A percentile compares a stretch with the other conserved stretches of the same genome.
phyloP scores from a whole-genome alignment of 192 early-diverging fungal species.

The Coemansia pectinata region DNA sequence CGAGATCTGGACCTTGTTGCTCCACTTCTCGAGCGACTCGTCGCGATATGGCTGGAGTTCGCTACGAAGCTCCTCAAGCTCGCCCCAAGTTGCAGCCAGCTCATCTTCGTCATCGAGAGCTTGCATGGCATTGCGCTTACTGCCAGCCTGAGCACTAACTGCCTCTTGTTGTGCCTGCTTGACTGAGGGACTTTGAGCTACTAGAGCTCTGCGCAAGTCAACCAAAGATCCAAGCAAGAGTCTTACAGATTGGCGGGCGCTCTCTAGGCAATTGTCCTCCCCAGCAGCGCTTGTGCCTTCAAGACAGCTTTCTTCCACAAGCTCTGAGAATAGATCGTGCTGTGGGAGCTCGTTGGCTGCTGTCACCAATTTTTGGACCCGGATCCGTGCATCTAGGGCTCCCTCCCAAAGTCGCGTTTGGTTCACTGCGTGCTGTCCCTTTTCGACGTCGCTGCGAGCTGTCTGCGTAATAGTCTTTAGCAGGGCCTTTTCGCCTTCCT shows the following conservation, averaged over 20 bases:
- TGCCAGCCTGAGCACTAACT: background rate
- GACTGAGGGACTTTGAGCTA: slow-evolving; percentile 29
- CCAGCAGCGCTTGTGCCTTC: background rate
- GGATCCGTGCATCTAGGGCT: slow-evolving; percentile 83
- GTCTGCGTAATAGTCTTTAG: slow-evolving; percentile 74
- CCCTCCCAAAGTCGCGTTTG: slow-evolving; percentile 86
- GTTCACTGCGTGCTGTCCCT: slow-evolving; percentile 86
- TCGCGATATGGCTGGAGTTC: slow-evolving; percentile 78
- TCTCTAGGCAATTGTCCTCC: slow-evolving; percentile 8
- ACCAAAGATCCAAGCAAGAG: slow-evolving; percentile 31
- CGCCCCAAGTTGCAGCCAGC: slow-evolving; percentile 18
- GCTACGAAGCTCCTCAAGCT: slow-evolving; percentile 25
- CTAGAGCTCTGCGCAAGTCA: slow-evolving; percentile 29
- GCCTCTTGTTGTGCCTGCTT: slow-evolving; percentile 11
- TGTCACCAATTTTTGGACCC: slow-evolving; percentile 75
- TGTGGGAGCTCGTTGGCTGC: slow-evolving; percentile 82
- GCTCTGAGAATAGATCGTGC: slow-evolving; percentile 16
- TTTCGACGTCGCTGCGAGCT: slow-evolving; percentile 79
- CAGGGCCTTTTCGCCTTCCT: slow-evolving; percentile 83
- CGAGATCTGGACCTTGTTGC: slow-evolving; percentile 77
- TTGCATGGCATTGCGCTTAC: slow-evolving; percentile 22
- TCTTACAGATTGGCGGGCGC: slow-evolving; percentile 20
- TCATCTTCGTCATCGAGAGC: slow-evolving; percentile 10
- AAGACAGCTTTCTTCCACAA: slow-evolving; percentile 13
- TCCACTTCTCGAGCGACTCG: slow-evolving; percentile 92